Percentiles rank a stretch among this genome's conserved stretches.
Conservation (phyloP, 1,284 basidiomycete species). For the Fistulina hepatica region DNA sequence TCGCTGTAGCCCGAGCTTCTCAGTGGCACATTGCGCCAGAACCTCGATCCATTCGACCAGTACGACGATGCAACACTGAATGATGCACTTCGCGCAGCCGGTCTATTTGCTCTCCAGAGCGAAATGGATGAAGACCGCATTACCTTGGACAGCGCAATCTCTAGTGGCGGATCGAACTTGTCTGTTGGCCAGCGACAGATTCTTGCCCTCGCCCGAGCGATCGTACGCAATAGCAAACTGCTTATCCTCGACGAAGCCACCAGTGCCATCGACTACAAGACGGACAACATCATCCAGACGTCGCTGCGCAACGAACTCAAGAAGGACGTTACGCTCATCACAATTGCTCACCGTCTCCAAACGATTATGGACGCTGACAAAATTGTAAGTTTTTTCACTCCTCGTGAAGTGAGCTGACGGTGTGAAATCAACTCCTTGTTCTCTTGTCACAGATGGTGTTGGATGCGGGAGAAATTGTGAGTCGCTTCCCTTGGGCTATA, state of each 20-base stretch:
- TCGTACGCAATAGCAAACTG: slow-evolving; percentile 46
- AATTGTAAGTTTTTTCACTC: slow-evolving; percentile 22
- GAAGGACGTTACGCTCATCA: slow-evolving; percentile 34
- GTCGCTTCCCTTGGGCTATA: too few relatives aligned
- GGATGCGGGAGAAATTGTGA: slow-evolving; percentile 28
- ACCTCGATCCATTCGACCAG: slow-evolving; percentile 63
- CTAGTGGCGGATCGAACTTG: slow-evolving; percentile 53
- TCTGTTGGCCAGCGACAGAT: slow-evolving; percentile 67
- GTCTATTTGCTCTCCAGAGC: slow-evolving; percentile 40
- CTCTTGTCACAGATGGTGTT: slow-evolving; percentile 25
- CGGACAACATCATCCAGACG: slow-evolving; percentile 45
- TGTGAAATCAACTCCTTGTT: not conserved
- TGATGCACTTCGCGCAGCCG: slow-evolving; percentile 41
- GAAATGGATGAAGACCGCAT: slow-evolving; percentile 40
- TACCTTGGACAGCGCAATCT: slow-evolving; percentile 41
- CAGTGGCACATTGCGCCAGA: slow-evolving; percentile 47
- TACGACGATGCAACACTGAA: slow-evolving; percentile 58
- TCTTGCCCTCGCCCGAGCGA: slow-evolving; percentile 46
- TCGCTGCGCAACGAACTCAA: slow-evolving; percentile 43
- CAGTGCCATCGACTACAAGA: slow-evolving; percentile 48
- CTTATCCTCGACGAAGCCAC: slow-evolving; percentile 53
- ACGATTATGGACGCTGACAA: slow-evolving; percentile 29
- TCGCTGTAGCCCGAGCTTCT: slow-evolving; percentile 53
- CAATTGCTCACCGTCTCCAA: slow-evolving; percentile 15
- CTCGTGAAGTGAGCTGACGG: not conserved